These are phyloP conservation scores for Fusarium oxysporum DNA, from an alignment of 2,329 filamentous ascomycete species.

Conservation along the genomic window DNA sequence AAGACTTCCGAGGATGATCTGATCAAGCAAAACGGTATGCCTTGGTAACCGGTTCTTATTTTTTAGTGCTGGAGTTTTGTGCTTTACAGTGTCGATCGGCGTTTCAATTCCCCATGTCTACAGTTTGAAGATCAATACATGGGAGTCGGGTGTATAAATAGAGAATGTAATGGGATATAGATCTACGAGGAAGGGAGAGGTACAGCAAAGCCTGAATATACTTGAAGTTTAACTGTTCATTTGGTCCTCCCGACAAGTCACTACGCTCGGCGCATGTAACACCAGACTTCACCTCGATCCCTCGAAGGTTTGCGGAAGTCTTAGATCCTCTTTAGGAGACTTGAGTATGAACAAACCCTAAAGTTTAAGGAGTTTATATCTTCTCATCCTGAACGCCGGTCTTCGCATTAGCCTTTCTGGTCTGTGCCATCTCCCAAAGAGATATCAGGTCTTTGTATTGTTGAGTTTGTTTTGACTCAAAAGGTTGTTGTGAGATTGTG, in stretches of 20 bases:
- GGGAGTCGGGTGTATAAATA: constrained; percentile 15
- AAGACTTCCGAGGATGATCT: constrained; percentile 26
- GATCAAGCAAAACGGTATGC: constrained; percentile 11
- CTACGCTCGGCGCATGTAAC: too few species aligned
- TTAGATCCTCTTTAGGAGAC: too few species aligned
- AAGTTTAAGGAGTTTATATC: not conserved
- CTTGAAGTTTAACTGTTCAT: not conserved
- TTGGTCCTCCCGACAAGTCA: too few species aligned
- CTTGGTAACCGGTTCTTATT: not conserved
- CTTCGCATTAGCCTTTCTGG: not conserved
- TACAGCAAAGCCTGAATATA: not conserved
- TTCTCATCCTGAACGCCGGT: not conserved
- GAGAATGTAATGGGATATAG: constrained; percentile 20
- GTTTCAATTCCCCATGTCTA: constrained; percentile 1
- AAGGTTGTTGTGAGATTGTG: too few species aligned
- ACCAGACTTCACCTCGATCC: too few species aligned
- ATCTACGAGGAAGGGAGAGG: not conserved
- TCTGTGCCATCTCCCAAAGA: too few species aligned
- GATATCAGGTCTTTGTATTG: too few species aligned
- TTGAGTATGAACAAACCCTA: not conserved
- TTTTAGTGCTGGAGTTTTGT: not conserved
- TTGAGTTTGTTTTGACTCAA: too few species aligned
- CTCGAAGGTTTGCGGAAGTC: too few species aligned
- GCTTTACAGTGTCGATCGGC: constrained; percentile 6
- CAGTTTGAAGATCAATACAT: not conserved